These are phyloP conservation scores for Thraustochytrium striatum DNA, from an alignment of 352 stramenopile species.

Conservation along the genomic window DNA sequence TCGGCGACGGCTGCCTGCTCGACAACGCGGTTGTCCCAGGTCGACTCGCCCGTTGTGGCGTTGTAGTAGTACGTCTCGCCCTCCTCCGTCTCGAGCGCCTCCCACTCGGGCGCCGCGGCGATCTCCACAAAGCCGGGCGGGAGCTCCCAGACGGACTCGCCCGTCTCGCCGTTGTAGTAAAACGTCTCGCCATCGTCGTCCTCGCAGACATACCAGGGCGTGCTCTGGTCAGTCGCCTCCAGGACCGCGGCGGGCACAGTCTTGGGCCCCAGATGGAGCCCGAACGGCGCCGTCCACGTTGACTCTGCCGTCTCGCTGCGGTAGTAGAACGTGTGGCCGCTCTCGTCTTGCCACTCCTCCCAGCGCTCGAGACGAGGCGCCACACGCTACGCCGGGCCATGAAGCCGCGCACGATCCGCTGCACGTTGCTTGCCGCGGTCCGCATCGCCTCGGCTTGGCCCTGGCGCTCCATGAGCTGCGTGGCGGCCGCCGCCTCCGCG, in stretches of 20 bases:
- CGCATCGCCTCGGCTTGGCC: background rate
- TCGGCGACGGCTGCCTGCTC: background rate
- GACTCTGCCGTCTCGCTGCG: conserved; percentile 33
- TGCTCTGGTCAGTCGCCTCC: background rate
- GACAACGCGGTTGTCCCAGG: conserved; percentile 43
- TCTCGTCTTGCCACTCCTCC: conserved; percentile 44
- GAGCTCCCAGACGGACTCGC: conserved; percentile 54
- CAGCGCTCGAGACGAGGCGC: background rate
- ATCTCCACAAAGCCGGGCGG: conserved; percentile 35
- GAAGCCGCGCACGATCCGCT: conserved; percentile 11
- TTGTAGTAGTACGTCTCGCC: conserved; percentile 53
- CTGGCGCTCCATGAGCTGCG: background rate
- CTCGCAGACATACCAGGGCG: conserved; percentile 53
- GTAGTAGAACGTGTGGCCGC: conserved; percentile 39
- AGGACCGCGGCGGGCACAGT: background rate
- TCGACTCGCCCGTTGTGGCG: conserved; percentile 45
- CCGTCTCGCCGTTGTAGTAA: conserved; percentile 53
- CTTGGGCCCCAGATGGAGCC: background rate
- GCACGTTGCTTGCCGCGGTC: background rate
- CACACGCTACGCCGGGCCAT: background rate
- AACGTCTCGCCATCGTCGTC: conserved; percentile 54
- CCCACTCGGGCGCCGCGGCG: conserved; percentile 12
- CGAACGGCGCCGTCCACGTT: conserved; percentile 23
- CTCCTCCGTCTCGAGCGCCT: conserved; percentile 41
- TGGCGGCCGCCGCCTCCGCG: background rate